A percentile compares a stretch with the other conserved stretches of the same genome.
Conservation (phyloP, 2,329 filamentous ascomycete species). For the Microdochium paspali region DNA sequence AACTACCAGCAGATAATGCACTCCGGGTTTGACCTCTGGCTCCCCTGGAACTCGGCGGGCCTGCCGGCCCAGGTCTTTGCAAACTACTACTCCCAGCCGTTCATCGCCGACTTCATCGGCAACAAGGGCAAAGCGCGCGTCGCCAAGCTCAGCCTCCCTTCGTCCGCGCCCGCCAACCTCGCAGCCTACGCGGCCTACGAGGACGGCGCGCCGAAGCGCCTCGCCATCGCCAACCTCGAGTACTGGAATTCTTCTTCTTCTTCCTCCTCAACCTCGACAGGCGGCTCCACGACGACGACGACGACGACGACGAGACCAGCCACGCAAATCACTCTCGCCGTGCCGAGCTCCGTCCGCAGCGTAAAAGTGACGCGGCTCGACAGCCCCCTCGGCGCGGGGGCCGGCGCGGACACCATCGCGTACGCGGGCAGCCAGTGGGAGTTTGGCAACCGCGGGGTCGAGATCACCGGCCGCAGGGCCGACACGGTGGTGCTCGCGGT, state of each 20-base stretch:
- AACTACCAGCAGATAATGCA: constrained; percentile 29
- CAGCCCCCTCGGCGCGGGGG: constrained; percentile 23
- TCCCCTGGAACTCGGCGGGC: constrained; percentile 18
- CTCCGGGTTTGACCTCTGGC: constrained; percentile 18
- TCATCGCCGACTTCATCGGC: constrained; percentile 25
- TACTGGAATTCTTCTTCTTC: constrained; percentile 30
- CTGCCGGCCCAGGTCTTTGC: constrained; percentile 20
- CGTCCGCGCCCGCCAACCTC: constrained; percentile 12
- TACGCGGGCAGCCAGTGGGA: constrained; percentile 28
- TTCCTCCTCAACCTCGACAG: too few species aligned
- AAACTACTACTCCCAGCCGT: constrained; percentile 26
- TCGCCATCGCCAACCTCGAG: constrained; percentile 21
- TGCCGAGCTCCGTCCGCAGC: constrained; percentile 9
- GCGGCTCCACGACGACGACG: too few species aligned
- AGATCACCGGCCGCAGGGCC: constrained; percentile 20
- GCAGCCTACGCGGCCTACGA: constrained; percentile 22
- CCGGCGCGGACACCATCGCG: constrained; percentile 20
- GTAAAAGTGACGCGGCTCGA: constrained; percentile 19
- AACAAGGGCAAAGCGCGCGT: constrained; percentile 17
- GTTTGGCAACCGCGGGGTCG: constrained; percentile 19
- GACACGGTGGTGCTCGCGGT: constrained; percentile 18
- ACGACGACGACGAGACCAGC: constrained; percentile 10
- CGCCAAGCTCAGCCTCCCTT: constrained; percentile 8
- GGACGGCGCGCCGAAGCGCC: constrained; percentile 12
- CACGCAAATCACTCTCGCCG: constrained; percentile 11